These are phyloP conservation scores for Candida sp. DNA, from an alignment of 1,139 yeast species.

Conservation along the genomic window DNA sequence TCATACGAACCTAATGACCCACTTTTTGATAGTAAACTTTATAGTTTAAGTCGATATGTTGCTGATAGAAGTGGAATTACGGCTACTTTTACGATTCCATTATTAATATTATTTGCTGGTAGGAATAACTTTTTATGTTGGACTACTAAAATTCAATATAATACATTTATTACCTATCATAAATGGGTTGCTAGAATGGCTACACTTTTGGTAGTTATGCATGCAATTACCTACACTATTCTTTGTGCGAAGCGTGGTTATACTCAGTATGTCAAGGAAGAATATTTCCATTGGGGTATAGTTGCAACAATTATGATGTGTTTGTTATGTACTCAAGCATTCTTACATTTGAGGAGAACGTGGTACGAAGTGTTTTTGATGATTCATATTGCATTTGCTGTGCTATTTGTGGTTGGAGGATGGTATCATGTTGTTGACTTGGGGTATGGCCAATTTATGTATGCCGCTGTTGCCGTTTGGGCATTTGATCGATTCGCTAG, in stretches of 20 bases:
- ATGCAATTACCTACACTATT: slow-evolving; percentile 20
- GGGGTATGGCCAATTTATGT: slow-evolving; percentile 33
- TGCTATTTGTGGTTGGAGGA: slow-evolving; percentile 32
- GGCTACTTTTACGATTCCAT: slow-evolving; percentile 20
- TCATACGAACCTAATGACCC: slow-evolving; percentile 19
- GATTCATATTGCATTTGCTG: slow-evolving; percentile 35
- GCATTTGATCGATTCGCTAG: slow-evolving; percentile 34
- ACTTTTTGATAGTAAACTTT: slow-evolving; percentile 11
- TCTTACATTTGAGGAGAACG: slow-evolving; percentile 31
- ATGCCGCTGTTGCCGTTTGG: slow-evolving; percentile 40
- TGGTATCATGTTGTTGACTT: slow-evolving; percentile 32
- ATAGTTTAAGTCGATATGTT: slow-evolving; percentile 13
- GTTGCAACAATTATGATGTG: slow-evolving; percentile 30
- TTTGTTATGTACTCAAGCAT: slow-evolving; percentile 30
- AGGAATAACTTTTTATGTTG: slow-evolving; percentile 30
- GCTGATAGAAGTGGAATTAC: slow-evolving; percentile 33
- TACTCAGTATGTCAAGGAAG: not conserved
- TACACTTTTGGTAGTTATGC: slow-evolving; percentile 18
- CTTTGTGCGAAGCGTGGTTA: slow-evolving; percentile 21
- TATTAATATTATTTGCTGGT: slow-evolving; percentile 27
- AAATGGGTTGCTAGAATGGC: slow-evolving; percentile 28
- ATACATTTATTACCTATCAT: slow-evolving; percentile 26
- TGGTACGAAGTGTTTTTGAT: slow-evolving; percentile 39
- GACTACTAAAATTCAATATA: slow-evolving; percentile 27
- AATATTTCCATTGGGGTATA: slow-evolving; percentile 40